Base-by-base conservation (phyloP, 2,329 filamentous ascomycete species). In the Fusarium globosum region DNA sequence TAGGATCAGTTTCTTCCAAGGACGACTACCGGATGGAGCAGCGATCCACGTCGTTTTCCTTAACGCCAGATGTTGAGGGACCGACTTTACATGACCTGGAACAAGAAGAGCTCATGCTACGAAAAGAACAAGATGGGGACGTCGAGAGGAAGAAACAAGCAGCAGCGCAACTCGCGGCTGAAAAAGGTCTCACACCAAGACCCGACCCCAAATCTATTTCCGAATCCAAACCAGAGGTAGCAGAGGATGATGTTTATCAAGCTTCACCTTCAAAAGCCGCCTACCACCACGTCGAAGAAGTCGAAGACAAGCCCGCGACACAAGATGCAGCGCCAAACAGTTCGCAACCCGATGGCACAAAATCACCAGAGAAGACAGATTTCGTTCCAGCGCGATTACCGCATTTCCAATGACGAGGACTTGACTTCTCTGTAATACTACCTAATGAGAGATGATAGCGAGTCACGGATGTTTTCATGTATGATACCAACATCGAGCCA, bases 361-460 rank as follows among this genome's bases (percentile, higher is more conserved):
- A 75, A 38, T 48, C 60, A 21, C 62, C 56, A 13, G 65, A 72
- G 51, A 69, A 75, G 23, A 26, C 64, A 26, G 81, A 81, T 5
- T 91, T 91, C 73, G 83, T 91, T 28, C 89, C 89, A 8, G 90
- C 90, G 41, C 84, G 89, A 66, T 79, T 92, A 67, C 90, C 90
- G 42, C 84, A 85, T 61, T 89, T 91, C 81, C 82, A 82, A 72
- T 88, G 69, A 80, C n/a, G 33, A 46, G 23, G 59, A 69, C 36
- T 65, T 41, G 35, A 36, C 41, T 60, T 64, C 61, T 45, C 61
- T 62, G 64, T 75, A 76, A 69, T 62, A 69, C 58, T 70, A 52
- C 49, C 30, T 52, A 76, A 70, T 66, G 59, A 69, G 57, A 45
- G 65, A 62, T 51, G 60, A 48, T 61, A 42, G 59, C 59, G 33